Evolutionary conservation across 2,329 filamentous ascomycete species (phyloP).

Genomic region (Pseudogymnoascus sp.): DNA sequence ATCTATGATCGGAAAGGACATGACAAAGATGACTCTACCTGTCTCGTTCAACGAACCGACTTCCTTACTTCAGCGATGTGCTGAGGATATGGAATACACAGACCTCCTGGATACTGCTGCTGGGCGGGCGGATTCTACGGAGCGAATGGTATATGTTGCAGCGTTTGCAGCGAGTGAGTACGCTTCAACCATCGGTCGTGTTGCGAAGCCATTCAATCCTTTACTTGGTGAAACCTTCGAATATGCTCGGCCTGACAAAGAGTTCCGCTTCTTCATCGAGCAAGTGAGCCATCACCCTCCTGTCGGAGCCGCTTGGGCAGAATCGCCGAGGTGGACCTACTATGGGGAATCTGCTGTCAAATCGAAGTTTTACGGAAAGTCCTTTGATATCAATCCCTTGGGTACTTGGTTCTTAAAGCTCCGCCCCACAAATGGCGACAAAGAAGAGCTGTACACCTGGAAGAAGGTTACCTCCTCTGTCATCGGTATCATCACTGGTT

Average conservation of each 20-base stretch:
- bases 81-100: constrained; percentile 96
- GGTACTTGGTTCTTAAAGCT: constrained; percentile 95
- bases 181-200: constrained; percentile 89
- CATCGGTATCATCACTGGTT: constrained; percentile 96
- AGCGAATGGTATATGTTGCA: constrained; percentile 88
- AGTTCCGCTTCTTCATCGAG: constrained; percentile 96
- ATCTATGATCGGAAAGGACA: constrained; percentile 99
- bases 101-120: constrained; percentile 85
- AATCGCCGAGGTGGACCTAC: constrained; percentile 92
- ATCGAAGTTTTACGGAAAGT: constrained; percentile 95
- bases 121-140: constrained; percentile 75
- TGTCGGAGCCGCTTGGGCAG: constrained; percentile 85
- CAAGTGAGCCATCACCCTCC: constrained; percentile 97
- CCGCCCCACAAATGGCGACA: constrained; percentile 63
- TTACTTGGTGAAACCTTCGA: constrained; percentile 94
- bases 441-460: constrained; percentile 91
- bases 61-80: constrained; percentile 85
- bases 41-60: constrained; percentile 99
- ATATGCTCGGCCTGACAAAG: constrained; percentile 90
- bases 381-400: constrained; percentile 91
- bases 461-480: constrained; percentile 97
- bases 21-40: constrained; percentile 98
- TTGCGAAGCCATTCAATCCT: constrained; percentile 97
- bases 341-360: constrained; percentile 92
- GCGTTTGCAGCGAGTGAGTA: constrained; percentile 96